Evolutionary conservation across 2,329 filamentous ascomycete species (phyloP), one percentile per base, ranked within the genome.

Genomic region (Phyllosticta citriasiana): DNA sequence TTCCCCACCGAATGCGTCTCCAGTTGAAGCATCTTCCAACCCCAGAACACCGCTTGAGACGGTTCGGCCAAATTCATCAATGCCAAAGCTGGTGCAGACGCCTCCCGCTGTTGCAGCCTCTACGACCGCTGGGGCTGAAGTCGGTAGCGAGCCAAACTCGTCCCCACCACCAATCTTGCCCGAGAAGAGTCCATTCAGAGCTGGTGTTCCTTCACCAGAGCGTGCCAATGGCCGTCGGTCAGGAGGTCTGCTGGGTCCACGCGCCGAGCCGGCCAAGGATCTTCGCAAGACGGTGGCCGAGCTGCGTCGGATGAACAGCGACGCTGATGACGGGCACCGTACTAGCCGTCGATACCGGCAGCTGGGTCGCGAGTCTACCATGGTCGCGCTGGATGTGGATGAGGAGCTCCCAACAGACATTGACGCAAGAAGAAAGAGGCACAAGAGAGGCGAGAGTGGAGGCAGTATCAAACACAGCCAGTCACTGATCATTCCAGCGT

Each of bases 261-360:
- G 75, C 54, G 61, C 64, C 1, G 57, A 62, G 57, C 65, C 22
- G 64, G 65, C 9, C 68, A 73, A 10, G 66, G 66, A 67, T 54
- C 64, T 74, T 12, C 66, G 72, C 14, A 68, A 69, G 57, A 71
- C 70, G 47, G 68, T 72, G 52, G 66, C 68, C 55, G 68, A 68
- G 19, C 64, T 75, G 1, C 66, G 73, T n/a, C 65, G 73, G 30
- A 74, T 73, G 72, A 74, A 74, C 63, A 69, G 66, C 61, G 72
- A 74, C 57, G 66, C 68, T 8, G 22, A 62, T 50, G 24, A 61
- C 59, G 61, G 63, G 40, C 52, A 35, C 16, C 60, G 60, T 35
- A 53, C 60, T 12, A 57, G 60, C 51, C 65, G 74, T 0, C 69
- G 73, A 5, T 78, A 77, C 64, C 63, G 74, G 22, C 67, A 71